Percentiles rank a stretch among this genome's conserved stretches.
Conservation (phyloP, 148 eudicot species). For the Rhododendron vialii region DNA sequence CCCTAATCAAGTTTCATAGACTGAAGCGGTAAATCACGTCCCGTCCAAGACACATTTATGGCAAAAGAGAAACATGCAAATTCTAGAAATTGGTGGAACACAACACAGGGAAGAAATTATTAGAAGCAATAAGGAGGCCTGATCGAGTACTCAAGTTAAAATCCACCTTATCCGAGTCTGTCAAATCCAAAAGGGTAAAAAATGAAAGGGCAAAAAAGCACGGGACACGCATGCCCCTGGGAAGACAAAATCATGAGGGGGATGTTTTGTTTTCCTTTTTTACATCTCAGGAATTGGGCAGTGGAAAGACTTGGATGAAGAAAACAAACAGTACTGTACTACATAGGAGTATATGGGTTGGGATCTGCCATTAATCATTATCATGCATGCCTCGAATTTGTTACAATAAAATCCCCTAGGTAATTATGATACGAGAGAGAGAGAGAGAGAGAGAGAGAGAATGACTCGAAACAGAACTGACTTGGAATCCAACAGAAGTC, state of each 20-base stretch:
- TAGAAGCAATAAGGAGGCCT: neutral
- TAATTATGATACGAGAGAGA: slow-evolving; percentile 5
- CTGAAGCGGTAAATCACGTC: neutral
- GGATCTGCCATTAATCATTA: neutral
- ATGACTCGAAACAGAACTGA: neutral
- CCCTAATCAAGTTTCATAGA: neutral
- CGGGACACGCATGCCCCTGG: slow-evolving; percentile 1
- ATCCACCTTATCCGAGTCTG: slow-evolving; percentile 15
- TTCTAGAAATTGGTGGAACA: neutral
- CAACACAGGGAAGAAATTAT: neutral
- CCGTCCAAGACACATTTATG: neutral
- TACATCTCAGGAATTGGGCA: neutral
- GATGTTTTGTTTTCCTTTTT: neutral
- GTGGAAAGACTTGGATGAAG: neutral
- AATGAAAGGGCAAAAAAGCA: neutral
- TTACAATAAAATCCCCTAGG: slow-evolving; percentile 9
- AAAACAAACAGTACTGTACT: neutral
- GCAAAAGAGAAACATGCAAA: neutral
- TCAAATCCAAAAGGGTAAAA: neutral
- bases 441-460: neutral
- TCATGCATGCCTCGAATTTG: slow-evolving; percentile 6
- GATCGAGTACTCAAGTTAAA: neutral
- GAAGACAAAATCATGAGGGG: neutral
- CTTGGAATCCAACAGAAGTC: slow-evolving; percentile 15
- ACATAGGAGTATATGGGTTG: no score